Percentiles rank a stretch among this genome's conserved stretches.
phyloP scores from a whole-genome alignment of 352 stramenopile genomes.

The Saprolegnia diclina region DNA sequence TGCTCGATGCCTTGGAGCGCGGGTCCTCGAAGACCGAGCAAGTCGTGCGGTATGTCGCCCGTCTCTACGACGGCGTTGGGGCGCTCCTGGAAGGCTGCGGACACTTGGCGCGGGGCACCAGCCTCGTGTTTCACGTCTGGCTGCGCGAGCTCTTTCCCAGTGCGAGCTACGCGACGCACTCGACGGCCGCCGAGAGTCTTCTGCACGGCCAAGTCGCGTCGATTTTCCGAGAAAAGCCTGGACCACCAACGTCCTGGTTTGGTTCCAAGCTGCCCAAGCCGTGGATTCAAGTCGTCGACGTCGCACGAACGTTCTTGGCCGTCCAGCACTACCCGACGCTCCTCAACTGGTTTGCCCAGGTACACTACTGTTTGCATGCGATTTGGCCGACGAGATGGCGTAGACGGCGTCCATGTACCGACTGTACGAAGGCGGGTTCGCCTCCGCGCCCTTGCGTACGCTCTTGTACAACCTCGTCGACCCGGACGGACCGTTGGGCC shows the following conservation, averaged over 20 bases:
- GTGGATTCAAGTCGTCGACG: slow-evolving; percentile 59
- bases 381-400: slow-evolving; percentile 19
- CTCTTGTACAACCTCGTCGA: slow-evolving; percentile 74
- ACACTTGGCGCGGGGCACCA: background rate
- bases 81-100: background rate
- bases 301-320: slow-evolving; percentile 72
- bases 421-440: slow-evolving; percentile 60
- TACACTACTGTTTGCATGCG: slow-evolving; percentile 28
- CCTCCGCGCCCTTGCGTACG: slow-evolving; percentile 50
- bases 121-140: slow-evolving; percentile 20
- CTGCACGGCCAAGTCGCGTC: background rate
- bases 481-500: slow-evolving; percentile 64
- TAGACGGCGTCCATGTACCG: slow-evolving; percentile 79
- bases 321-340: slow-evolving; percentile 77
- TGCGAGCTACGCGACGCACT: slow-evolving; percentile 7
- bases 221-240: slow-evolving; percentile 20
- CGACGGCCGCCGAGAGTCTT: slow-evolving; percentile 6
- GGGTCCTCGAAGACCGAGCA: background rate
- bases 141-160: slow-evolving; percentile 23
- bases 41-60: background rate
- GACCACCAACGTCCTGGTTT: slow-evolving; percentile 15
- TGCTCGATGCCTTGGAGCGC: background rate
- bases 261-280: slow-evolving; percentile 24
- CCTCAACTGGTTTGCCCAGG: slow-evolving; percentile 76
- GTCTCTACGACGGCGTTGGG: background rate